phyloP scores from a whole-genome alignment of 805 yeast genomes.

The Millerozyma miso region DNA sequence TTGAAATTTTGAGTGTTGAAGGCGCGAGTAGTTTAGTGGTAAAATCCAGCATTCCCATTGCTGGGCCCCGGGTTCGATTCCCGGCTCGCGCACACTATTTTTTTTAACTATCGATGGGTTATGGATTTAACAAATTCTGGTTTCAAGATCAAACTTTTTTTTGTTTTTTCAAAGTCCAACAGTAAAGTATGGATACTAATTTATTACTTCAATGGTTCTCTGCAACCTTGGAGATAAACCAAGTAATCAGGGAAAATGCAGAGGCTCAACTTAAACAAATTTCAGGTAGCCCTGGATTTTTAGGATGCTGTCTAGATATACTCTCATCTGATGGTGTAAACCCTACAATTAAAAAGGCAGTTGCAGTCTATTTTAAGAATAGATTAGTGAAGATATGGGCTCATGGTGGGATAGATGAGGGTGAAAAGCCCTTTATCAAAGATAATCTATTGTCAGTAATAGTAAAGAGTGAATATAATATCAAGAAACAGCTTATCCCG shows the following conservation, averaged over 20 bases:
- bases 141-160: not conserved
- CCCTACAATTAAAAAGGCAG: conserved; percentile 55
- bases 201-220: conserved; percentile 70
- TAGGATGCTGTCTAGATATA: conserved; percentile 79
- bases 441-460: conserved; percentile 66
- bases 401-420: conserved; percentile 46
- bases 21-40: conserved; percentile 27
- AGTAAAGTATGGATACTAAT: conserved; percentile 56
- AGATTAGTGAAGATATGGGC: conserved; percentile 63
- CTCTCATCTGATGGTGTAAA: conserved; percentile 23
- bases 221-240: conserved; percentile 71
- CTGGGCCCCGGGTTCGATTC: conserved; percentile 33
- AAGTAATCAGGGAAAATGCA: conserved; percentile 57
- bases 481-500: conserved; percentile 37
- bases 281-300: conserved; percentile 62
- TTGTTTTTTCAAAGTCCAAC: not conserved
- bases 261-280: conserved; percentile 62
- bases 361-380: conserved; percentile 83
- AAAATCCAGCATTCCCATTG: conserved; percentile 31
- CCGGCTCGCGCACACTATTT: conserved; percentile 23
- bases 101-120: not conserved
- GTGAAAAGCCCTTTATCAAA: conserved; percentile 71
- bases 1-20: not conserved
- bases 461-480: conserved; percentile 30
- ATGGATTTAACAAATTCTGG: not conserved